A percentile compares a stretch with the other conserved stretches of the same genome.
Conservation (phyloP, 2,329 filamentous ascomycete genomes). For the Epichloe brachyelytri region DNA sequence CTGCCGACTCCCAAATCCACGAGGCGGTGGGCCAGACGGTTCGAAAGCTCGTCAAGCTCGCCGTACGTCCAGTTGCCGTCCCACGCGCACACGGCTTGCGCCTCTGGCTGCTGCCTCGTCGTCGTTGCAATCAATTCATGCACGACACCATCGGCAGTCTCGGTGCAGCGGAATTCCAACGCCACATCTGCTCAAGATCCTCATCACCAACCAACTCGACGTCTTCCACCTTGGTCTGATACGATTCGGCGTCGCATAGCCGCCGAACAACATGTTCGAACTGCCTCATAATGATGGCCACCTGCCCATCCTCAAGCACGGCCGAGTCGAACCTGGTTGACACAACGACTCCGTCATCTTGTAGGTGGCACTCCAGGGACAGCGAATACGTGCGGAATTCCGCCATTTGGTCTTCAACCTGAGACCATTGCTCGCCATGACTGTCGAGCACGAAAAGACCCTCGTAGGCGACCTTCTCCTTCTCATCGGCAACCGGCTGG, state of each 20-base stretch:
- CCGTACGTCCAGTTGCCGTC: constrained; percentile 13
- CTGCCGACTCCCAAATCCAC: background rate
- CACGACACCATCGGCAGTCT: background rate
- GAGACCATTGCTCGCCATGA: background rate
- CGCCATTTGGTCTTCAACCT: background rate
- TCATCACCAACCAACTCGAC: background rate
- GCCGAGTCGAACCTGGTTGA: constrained; percentile 7
- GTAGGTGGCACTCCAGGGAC: constrained; percentile 1
- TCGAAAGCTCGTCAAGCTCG: constrained; percentile 12
- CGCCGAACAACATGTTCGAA: constrained; percentile 7
- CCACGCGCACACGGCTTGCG: constrained; percentile 11
- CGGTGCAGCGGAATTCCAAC: constrained; percentile 1
- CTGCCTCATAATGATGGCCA: constrained; percentile 3
- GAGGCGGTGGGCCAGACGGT: constrained; percentile 8
- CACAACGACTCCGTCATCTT: constrained; percentile 4
- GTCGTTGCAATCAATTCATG: background rate
- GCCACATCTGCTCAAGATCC: constrained; percentile 3
- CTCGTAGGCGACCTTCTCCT: constrained; percentile 1
- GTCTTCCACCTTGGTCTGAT: constrained; percentile 3
- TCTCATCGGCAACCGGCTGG: constrained; percentile 1
- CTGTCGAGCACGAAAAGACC: background rate
- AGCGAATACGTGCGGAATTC: constrained; percentile 3
- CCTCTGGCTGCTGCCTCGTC: constrained; percentile 1
- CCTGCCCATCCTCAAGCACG: constrained; percentile 4
- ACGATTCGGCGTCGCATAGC: constrained; percentile 1